A percentile compares a stretch with the other conserved stretches of the same genome.
Conservation (phyloP, 306 rosid species). For the Gynostemma pentaphyllum region DNA sequence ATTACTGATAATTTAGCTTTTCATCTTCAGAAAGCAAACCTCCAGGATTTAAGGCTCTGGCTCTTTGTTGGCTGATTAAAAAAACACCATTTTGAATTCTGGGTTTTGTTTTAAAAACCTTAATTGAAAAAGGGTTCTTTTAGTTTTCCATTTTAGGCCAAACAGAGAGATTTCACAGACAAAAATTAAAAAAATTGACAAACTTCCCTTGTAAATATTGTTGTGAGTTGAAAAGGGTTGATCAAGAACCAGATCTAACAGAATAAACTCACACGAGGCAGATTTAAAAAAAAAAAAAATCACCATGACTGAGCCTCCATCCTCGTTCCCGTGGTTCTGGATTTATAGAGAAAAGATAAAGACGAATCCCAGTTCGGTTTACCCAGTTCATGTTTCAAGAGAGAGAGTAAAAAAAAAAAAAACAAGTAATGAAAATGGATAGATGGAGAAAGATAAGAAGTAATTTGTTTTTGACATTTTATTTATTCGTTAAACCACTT, state of each 20-base stretch:
- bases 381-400: background rate
- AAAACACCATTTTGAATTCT: slow-evolving; percentile 10
- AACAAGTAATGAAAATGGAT: background rate
- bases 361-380: background rate
- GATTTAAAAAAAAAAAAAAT: background rate
- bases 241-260: slow-evolving; percentile 10
- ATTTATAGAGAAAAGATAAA: slow-evolving; percentile 4
- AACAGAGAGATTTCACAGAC: slow-evolving; percentile 3
- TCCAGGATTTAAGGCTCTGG: background rate
- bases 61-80: background rate
- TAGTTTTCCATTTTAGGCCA: background rate
- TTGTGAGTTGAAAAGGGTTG: background rate
- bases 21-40: too few relatives aligned
- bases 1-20: background rate
- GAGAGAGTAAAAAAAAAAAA: background rate
- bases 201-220: slow-evolving; percentile 5
- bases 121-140: slow-evolving; percentile 5
- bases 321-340: background rate
- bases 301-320: slow-evolving; percentile 1
- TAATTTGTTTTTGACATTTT: background rate
- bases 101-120: slow-evolving; percentile 7
- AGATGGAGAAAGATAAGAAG: slow-evolving; percentile 3
- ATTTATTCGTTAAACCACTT: slow-evolving; percentile 9
- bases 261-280: slow-evolving; percentile 32
- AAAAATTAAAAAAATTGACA: background rate